Evolutionary conservation across 805 yeast genomes (phyloP).

Genomic region (Candida germanica): DNA sequence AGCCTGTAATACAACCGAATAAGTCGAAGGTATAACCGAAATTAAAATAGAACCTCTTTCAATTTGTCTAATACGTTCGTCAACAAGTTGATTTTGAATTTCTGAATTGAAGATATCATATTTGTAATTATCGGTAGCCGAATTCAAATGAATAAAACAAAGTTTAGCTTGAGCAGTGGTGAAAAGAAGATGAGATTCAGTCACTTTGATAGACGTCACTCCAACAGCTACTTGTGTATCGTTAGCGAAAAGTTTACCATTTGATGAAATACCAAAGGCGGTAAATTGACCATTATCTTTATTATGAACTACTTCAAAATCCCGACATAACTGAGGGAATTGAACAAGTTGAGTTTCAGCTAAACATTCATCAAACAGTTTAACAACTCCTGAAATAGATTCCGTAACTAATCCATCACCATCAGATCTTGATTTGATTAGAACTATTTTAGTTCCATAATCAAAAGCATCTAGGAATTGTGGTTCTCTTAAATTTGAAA

Average conservation of each 20-base stretch:
- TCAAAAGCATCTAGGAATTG: conserved; percentile 39
- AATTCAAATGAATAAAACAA: conserved; percentile 71
- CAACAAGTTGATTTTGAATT: conserved; percentile 32
- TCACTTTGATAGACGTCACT: conserved; percentile 74
- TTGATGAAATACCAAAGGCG: conserved; percentile 71
- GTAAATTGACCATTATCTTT: conserved; percentile 19
- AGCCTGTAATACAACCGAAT: conserved; percentile 84
- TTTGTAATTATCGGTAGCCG: conserved; percentile 31
- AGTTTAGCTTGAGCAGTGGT: conserved; percentile 87
- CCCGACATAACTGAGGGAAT: conserved; percentile 71
- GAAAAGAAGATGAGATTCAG: conserved; percentile 69
- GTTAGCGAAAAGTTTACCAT: conserved; percentile 72
- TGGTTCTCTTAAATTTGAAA: conserved; percentile 42
- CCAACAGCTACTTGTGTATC: conserved; percentile 60
- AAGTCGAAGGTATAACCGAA: conserved; percentile 74
- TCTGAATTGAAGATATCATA: conserved; percentile 28
- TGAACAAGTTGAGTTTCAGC: conserved; percentile 37
- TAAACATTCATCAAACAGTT: conserved; percentile 32
- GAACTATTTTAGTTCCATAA: conserved; percentile 48
- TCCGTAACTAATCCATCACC: conserved; percentile 54
- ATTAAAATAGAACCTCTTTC: conserved; percentile 92
- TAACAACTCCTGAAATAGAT: conserved; percentile 60
- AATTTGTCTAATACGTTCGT: conserved; percentile 83
- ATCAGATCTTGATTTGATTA: conserved; percentile 54
- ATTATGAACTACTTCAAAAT: conserved; percentile 42